Evolutionary conservation across 352 stramenopile genomes (phyloP), one percentile per base, ranked within the genome.

Genomic region (Globisporangium spiculum): DNA sequence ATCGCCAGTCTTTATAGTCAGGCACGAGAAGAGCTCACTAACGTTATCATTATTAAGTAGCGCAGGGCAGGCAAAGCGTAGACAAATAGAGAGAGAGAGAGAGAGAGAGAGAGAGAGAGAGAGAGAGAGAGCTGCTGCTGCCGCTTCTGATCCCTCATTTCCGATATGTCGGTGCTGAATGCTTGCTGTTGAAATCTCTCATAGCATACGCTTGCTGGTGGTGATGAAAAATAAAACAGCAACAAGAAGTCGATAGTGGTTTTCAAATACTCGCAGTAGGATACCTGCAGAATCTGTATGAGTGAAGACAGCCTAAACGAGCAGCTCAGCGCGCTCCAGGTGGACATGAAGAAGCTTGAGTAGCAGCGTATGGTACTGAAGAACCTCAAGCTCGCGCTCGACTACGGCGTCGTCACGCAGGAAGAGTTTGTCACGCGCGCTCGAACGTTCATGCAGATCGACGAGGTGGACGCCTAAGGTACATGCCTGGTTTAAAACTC

Each of bases 291-390:
- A 10, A 20, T 18, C 14, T 48, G 0, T 48, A 3, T 48, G 5
- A 7, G 4, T 7, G 38, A 48, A 48, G 30, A 32, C 30, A 32
- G 4, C 30, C 30, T 32, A n/a, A 48, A 20, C 14, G 38, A 48
- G 38, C 53, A 59, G 26, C 26, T 59, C 12, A 26, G 53, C 5
- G 26, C 53, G 16, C n/a, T 59, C 26, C 24, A 59, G 36, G 24
- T 59, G 53, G 26, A 38, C 53, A 59, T 59, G 53, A 59, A 59
- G 53, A 22, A 59, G 26, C 26, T 59, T 14, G 53, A 59, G 53
- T 22, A 32, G 16, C 53, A 59, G 26, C 53, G 53, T 7, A 32
- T 32, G 53, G 30, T 26, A 26, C 24, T 59, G 1, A 26, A 59
- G 26, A 59, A 59, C 26, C 53, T 59, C 53, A 59, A 59, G 53